phyloP scores from a whole-genome alignment of 1,139 yeast species.

The Hyphopichia burtonii region DNA sequence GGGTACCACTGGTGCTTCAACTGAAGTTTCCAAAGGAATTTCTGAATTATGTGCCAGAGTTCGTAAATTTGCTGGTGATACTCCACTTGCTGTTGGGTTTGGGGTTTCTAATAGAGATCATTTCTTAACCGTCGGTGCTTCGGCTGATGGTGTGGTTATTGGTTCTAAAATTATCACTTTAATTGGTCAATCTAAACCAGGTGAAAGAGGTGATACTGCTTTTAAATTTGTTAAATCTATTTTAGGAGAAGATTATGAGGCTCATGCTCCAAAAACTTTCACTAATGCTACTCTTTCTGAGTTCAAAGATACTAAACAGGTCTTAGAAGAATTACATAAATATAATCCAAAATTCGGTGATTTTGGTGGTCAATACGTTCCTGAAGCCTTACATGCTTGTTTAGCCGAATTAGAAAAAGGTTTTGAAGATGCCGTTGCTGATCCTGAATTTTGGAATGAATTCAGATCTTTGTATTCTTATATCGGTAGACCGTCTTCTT shows the following conservation, averaged over 20 bases:
- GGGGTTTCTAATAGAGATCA: conserved; percentile 96
- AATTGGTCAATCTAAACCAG: conserved; percentile 62
- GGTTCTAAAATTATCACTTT: conserved; percentile 82
- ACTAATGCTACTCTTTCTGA: conserved; percentile 23
- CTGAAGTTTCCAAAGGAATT: conserved; percentile 62
- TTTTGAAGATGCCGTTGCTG: conserved; percentile 84
- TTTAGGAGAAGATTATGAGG: conserved; percentile 56
- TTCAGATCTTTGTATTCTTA: conserved; percentile 75
- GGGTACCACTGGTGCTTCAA: conserved; percentile 95
- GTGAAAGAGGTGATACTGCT: conserved; percentile 60
- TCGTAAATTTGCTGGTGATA: conserved; percentile 67
- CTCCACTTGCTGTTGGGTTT: conserved; percentile 94
- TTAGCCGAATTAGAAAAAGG: conserved; percentile 84
- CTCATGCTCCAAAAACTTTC: conserved; percentile 30
- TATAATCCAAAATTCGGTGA: conserved; percentile 83
- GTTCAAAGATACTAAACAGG: conserved; percentile 29
- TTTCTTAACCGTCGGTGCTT: conserved; percentile 70
- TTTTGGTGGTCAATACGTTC: conserved; percentile 98
- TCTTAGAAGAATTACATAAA: conserved; percentile 54
- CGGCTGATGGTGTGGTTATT: conserved; percentile 93
- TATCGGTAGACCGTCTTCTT: conserved; percentile 94
- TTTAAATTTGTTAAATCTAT: conserved; percentile 67
- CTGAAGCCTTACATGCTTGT: conserved; percentile 93
- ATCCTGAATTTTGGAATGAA: conserved; percentile 91
- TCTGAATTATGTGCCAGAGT: conserved; percentile 73